A percentile compares a stretch with the other conserved stretches of the same genome.
phyloP scores from a whole-genome alignment of 345 rosid genomes.

The Eucalyptus pauciflora region DNA sequence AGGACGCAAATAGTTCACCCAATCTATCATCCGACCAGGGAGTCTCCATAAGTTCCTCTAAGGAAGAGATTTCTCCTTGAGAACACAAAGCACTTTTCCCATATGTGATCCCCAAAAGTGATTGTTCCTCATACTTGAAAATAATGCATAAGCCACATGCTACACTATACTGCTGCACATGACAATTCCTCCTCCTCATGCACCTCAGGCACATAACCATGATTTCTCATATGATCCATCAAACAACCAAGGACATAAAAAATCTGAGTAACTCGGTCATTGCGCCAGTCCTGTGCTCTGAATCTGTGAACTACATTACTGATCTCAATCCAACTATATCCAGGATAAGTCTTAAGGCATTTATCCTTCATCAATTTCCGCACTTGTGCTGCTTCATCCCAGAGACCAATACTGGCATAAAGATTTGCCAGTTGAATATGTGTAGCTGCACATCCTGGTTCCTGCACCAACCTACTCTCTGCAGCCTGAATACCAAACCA shows the following conservation, averaged over 20 bases:
- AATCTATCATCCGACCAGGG: not conserved
- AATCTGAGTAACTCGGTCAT: slow-evolving; percentile 19
- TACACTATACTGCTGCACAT: not conserved
- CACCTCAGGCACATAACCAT: slow-evolving; percentile 8
- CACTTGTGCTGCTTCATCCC: slow-evolving; percentile 65
- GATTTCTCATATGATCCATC: slow-evolving; percentile 36
- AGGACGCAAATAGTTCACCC: not conserved
- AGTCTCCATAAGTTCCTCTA: not conserved
- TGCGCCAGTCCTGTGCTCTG: slow-evolving; percentile 59
- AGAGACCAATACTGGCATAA: slow-evolving; percentile 52
- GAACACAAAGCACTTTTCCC: not conserved
- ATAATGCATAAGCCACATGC: not conserved
- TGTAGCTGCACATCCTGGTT: slow-evolving; percentile 72
- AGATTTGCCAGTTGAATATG: slow-evolving; percentile 72
- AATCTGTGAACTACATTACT: slow-evolving; percentile 50
- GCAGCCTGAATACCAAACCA: slow-evolving; percentile 85
- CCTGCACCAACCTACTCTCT: slow-evolving; percentile 53
- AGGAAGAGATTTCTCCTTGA: not conserved
- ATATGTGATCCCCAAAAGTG: not conserved
- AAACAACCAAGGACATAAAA: slow-evolving; percentile 30
- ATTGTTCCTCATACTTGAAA: not conserved
- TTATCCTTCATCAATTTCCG: slow-evolving; percentile 80
- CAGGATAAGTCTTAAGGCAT: slow-evolving; percentile 55
- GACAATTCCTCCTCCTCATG: not conserved
- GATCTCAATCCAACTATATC: slow-evolving; percentile 88